Base-by-base conservation (phyloP, 2,329 filamentous ascomycete genomes). In the Microsporum ferrugineum region DNA sequence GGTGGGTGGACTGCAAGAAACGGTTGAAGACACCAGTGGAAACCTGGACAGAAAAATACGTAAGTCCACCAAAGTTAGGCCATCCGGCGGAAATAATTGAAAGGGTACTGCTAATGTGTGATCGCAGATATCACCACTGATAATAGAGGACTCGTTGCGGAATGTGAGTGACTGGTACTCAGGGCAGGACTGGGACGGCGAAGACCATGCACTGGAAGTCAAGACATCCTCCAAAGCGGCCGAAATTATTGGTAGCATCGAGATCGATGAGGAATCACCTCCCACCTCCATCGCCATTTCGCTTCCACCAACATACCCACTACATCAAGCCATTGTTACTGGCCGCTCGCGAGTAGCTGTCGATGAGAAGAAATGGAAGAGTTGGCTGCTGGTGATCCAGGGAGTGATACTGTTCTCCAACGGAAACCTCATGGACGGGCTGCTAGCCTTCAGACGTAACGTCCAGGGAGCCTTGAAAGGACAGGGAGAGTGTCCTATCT, bases 401-500 rank as follows among this genome's bases (percentile, higher is more conserved):
- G 91, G 90, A 3, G 90, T 94, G 51, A 96, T 99, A 68, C 92
- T 89, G 47, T 95, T 97, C 70, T 89, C 89, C 64, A 92, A 94
- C 69, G 91, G 91, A 60, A 89, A 84, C 70, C 84, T 99, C 61
- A 88, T 91, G 60, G 92, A 97, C 67, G 94, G 91, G 1, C 78
- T 99, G 34, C 80, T 86, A 10, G 86, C 89, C 6, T 97, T 95
- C 80, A 85, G 88, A 65, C 84, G 87, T 65, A 97, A 97, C 72
- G 87, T 99, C 10, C 83, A 87, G 12, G 89, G 90, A 1, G 89
- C 89, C 2, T 81, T 99, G 66, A 94, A 95, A 76, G 94, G 91
- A 39, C 91, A 97, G 75, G 88, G 83, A 23, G 94, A 99, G 74
- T 99, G 94, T 71, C 90, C 94, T 7, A 97, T 97, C 71, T 97